These are phyloP conservation scores for Melampsora larici-populina DNA, from an alignment of 1,284 basidiomycete species.

Conservation along the genomic window DNA sequence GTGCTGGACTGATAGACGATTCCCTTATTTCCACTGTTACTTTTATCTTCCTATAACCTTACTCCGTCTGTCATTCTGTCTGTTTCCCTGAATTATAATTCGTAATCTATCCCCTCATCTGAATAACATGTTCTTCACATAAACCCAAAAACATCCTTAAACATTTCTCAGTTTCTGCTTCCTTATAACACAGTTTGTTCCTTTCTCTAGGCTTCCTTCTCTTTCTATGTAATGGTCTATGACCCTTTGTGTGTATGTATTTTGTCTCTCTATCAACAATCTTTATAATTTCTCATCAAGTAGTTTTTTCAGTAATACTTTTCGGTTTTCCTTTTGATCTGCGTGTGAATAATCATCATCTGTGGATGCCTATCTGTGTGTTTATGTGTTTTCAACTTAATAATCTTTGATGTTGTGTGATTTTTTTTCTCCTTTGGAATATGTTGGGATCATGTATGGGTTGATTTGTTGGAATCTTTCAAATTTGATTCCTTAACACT, in stretches of 20 bases:
- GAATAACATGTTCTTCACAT: too few relatives aligned
- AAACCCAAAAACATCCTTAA: neutral
- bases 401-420: too few relatives aligned
- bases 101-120: too few relatives aligned
- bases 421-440: too few relatives aligned
- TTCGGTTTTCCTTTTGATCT: too few relatives aligned
- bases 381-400: too few relatives aligned
- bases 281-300: neutral
- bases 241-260: neutral
- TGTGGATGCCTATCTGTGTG: too few relatives aligned
- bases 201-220: neutral
- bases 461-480: too few relatives aligned
- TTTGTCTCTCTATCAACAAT: neutral
- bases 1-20: neutral
- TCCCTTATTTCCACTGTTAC: neutral
- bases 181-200: neutral
- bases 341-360: too few relatives aligned
- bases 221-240: constrained; percentile 1
- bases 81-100: neutral
- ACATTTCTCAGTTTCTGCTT: neutral
- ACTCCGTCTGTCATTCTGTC: neutral
- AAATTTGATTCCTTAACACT: too few relatives aligned
- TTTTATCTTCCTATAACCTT: neutral
- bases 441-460: too few relatives aligned
- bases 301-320: neutral